Conservation (phyloP, 768 basidiomycete species). For the Lactarius indigo region DNA sequence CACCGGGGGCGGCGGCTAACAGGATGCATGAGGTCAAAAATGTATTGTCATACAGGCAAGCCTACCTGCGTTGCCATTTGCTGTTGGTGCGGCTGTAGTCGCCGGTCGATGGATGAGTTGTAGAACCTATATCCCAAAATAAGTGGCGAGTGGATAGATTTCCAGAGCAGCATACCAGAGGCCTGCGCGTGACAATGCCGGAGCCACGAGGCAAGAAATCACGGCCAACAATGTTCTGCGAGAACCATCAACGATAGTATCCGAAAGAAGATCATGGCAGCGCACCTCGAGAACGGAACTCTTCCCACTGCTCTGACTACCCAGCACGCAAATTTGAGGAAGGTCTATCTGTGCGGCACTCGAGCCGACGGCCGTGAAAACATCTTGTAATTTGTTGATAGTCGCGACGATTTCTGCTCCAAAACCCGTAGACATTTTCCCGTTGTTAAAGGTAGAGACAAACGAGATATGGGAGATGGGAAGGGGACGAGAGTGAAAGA, state of each 20-base stretch:
- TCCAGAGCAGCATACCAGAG: constrained; percentile 58
- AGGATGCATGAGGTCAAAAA: neutral
- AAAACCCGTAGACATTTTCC: constrained; percentile 53
- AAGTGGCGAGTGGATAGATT: constrained; percentile 8
- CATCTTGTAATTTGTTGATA: constrained; percentile 89
- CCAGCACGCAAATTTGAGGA: constrained; percentile 88
- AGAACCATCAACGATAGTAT: neutral
- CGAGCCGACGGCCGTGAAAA: constrained; percentile 80
- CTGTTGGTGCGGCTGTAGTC: constrained; percentile 43
- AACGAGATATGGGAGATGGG: constrained; percentile 15
- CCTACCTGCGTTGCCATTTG: constrained; percentile 42
- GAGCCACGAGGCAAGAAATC: constrained; percentile 99
- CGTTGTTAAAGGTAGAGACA: constrained; percentile 3
- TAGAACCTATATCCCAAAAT: constrained; percentile 55
- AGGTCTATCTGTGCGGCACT: constrained; percentile 79
- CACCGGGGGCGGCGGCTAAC: constrained; percentile 38
- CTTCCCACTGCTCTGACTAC: constrained; percentile 91
- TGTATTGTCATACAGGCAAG: neutral
- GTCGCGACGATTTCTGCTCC: constrained; percentile 78
- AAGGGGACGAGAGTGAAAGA: neutral
- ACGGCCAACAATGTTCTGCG: constrained; percentile 92
- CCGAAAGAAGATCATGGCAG: neutral
- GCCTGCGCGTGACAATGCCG: constrained; percentile 96
- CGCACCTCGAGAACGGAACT: constrained; percentile 88
- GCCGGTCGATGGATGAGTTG: constrained; percentile 90